phyloP scores from a whole-genome alignment of 2,329 filamentous ascomycete species.

The Xylariaceae sp. region DNA sequence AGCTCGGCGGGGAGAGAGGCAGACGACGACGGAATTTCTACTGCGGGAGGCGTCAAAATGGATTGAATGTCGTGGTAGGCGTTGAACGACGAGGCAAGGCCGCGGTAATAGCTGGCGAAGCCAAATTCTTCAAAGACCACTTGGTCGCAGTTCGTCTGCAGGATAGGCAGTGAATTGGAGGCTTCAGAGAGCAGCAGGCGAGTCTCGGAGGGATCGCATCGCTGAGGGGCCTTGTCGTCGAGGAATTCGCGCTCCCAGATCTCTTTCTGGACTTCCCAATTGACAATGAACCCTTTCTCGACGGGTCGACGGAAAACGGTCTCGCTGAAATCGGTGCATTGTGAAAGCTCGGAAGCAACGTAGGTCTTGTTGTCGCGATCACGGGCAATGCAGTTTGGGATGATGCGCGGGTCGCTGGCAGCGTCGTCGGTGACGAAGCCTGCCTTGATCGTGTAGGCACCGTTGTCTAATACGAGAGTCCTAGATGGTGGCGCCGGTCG shows the following conservation, averaged over 20 bases:
- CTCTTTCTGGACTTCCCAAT: conserved; percentile 93
- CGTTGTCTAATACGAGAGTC: conserved; percentile 90
- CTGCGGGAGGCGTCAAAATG: conserved; percentile 55
- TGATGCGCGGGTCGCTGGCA: conserved; percentile 55
- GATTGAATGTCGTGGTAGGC: conserved; percentile 73
- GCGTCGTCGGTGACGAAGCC: conserved; percentile 57
- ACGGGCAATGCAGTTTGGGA: conserved; percentile 86
- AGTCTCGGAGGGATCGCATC: conserved; percentile 74
- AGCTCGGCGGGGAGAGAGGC: conserved; percentile 60
- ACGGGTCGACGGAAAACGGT: conserved; percentile 81
- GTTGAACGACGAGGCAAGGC: conserved; percentile 64
- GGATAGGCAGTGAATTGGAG: conserved; percentile 69
- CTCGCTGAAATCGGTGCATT: conserved; percentile 84
- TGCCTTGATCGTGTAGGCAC: conserved; percentile 85
- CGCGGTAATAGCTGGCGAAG: conserved; percentile 79
- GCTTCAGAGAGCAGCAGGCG: conserved; percentile 80
- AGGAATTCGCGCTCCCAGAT: conserved; percentile 93
- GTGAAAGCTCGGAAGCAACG: conserved; percentile 69
- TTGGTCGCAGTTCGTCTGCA: conserved; percentile 90
- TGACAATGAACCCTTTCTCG: conserved; percentile 91
- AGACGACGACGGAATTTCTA: too few species aligned
- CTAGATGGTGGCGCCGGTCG: conserved; percentile 49
- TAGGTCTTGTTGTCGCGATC: conserved; percentile 74
- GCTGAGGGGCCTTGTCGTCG: conserved; percentile 57
- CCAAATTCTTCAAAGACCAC: conserved; percentile 97